These are phyloP conservation scores for Trichophaea hybrida DNA, from an alignment of 2,329 filamentous ascomycete species.

Conservation along the genomic window DNA sequence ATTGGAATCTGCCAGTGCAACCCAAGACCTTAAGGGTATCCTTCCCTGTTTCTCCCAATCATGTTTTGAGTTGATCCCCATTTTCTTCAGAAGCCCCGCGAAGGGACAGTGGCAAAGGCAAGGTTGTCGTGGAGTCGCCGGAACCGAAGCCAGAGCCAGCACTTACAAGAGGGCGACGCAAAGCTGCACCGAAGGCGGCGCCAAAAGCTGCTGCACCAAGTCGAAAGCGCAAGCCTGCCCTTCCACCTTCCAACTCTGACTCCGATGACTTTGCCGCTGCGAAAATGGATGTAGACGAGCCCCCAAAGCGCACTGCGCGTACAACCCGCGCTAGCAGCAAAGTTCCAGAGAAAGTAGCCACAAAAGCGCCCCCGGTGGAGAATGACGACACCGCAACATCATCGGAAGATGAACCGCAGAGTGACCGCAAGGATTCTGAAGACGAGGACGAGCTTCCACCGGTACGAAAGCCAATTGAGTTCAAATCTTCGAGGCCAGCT, in stretches of 20 bases:
- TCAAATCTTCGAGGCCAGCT: neutral
- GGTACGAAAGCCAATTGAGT: constrained; percentile 13
- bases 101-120: neutral
- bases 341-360: constrained; percentile 1
- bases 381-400: constrained; percentile 7
- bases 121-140: neutral
- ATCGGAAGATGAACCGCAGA: constrained; percentile 1
- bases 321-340: neutral
- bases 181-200: neutral
- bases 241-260: neutral
- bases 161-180: neutral
- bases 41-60: neutral
- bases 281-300: constrained; percentile 12
- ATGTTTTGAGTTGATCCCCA: too few relatives aligned
- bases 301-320: neutral
- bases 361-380: neutral
- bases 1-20: neutral
- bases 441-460: constrained; percentile 21
- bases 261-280: constrained; percentile 5
- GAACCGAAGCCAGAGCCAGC: constrained; percentile 1
- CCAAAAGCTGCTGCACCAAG: neutral
- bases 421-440: constrained; percentile 10
- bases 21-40: neutral
- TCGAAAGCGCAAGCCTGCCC: neutral
- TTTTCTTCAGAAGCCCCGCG: too few relatives aligned